Percentiles rank a stretch among this genome's conserved stretches.
phyloP scores from a whole-genome alignment of 208 protist genomes.

The Leishmania aethiopica region DNA sequence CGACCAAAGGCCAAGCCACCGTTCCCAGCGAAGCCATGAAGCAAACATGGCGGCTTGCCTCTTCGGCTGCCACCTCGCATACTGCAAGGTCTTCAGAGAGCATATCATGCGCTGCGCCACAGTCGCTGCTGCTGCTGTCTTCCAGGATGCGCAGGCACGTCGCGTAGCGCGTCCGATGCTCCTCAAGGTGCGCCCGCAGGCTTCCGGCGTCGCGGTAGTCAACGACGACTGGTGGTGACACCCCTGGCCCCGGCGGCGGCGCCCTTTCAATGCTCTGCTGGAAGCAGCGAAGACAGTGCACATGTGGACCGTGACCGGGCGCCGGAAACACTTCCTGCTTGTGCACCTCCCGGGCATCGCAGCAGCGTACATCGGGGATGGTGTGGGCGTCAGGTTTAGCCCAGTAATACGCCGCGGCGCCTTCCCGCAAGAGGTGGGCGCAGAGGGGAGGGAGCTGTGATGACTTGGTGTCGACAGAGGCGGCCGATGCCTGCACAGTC shows the following conservation, averaged over 20 bases:
- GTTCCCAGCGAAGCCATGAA: constrained; percentile 59
- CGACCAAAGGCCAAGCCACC: constrained; percentile 39
- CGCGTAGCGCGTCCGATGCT: constrained; percentile 21
- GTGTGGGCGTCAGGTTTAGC: background rate
- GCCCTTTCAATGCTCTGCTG: constrained; percentile 13
- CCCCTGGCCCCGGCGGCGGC: constrained; percentile 15
- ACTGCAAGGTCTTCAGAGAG: constrained; percentile 24
- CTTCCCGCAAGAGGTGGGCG: constrained; percentile 57
- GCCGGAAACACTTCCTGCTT: constrained; percentile 19
- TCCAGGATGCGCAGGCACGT: constrained; percentile 44
- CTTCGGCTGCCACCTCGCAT: constrained; percentile 49
- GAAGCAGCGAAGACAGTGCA: constrained; percentile 64
- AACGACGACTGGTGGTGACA: constrained; percentile 33
- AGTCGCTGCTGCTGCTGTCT: constrained; percentile 19
- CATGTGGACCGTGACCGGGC: constrained; percentile 28
- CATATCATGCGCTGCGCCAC: constrained; percentile 12
- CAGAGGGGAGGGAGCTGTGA: constrained; percentile 34
- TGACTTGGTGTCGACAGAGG: background rate
- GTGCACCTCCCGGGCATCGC: constrained; percentile 23
- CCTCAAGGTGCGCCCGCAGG: constrained; percentile 27
- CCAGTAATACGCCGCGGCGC: constrained; percentile 22
- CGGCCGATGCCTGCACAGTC: background rate
- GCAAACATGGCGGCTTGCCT: constrained; percentile 53
- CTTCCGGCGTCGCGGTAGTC: constrained; percentile 26
- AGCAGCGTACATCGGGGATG: constrained; percentile 33